A percentile compares a stretch with the other conserved stretches of the same genome.
phyloP scores from a whole-genome alignment of 495 filamentous ascomycete genomes.

The Hypoxylon lienhwacheense region DNA sequence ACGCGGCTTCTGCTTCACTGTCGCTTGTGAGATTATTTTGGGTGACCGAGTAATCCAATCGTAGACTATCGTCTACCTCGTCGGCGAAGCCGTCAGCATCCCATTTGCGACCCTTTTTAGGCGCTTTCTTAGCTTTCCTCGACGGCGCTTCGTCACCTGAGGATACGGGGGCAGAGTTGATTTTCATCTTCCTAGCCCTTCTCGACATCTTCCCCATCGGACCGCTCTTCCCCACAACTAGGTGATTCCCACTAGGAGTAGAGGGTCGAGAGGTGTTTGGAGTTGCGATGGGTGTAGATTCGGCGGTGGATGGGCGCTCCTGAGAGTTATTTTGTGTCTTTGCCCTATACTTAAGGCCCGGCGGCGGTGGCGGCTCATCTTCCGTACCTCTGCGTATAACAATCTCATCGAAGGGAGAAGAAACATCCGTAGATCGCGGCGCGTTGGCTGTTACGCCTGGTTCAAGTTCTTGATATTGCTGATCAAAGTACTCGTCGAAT shows the following conservation, averaged over 20 bases:
- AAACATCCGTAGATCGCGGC: constrained; percentile 37
- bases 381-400: constrained; percentile 35
- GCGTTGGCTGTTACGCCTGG: constrained; percentile 38
- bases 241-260: constrained; percentile 63
- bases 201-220: constrained; percentile 76
- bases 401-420: constrained; percentile 50
- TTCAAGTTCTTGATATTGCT: constrained; percentile 86
- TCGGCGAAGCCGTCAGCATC: constrained; percentile 85
- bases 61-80: constrained; percentile 71
- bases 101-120: constrained; percentile 88
- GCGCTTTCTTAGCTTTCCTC: constrained; percentile 60
- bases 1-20: constrained; percentile 54
- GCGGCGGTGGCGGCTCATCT: constrained; percentile 51
- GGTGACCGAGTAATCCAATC: constrained; percentile 82
- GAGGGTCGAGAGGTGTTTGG: constrained; percentile 78
- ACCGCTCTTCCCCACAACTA: constrained; percentile 71
- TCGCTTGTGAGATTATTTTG: constrained; percentile 51
- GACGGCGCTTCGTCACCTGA: constrained; percentile 76
- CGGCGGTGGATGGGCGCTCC: constrained; percentile 55
- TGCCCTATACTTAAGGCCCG: constrained; percentile 40
- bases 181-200: constrained; percentile 75
- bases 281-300: constrained; percentile 66
- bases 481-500: constrained; percentile 93
- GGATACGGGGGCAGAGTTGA: constrained; percentile 66
- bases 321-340: constrained; percentile 33